These are phyloP conservation scores for Tetrahymena malaccensis DNA, from an alignment of 73 alveolate genomes.

Conservation along the genomic window DNA sequence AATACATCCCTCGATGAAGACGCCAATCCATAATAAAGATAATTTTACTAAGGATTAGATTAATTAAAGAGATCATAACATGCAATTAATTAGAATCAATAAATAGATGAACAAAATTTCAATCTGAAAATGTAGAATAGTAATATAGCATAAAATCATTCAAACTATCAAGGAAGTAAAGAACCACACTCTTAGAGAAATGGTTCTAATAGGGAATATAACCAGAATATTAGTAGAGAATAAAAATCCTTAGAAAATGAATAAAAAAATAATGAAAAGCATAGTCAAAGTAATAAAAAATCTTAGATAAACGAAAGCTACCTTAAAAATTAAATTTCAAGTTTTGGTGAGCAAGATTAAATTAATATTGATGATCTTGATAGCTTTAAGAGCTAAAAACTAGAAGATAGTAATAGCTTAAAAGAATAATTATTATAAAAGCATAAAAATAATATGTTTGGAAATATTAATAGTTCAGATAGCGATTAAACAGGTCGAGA, in stretches of 20 bases:
- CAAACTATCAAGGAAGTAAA: too few relatives aligned
- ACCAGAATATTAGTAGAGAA: too few relatives aligned
- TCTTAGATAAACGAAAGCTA: background rate
- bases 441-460: background rate
- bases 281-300: background rate
- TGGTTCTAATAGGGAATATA: too few relatives aligned
- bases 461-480: background rate
- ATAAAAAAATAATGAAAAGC: background rate
- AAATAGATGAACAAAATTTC: too few relatives aligned
- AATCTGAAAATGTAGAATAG: too few relatives aligned
- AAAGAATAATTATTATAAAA: background rate
- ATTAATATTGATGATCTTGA: background rate
- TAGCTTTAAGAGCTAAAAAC: background rate
- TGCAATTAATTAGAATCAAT: too few relatives aligned
- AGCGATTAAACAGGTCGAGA: background rate
- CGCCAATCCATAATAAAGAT: background rate
- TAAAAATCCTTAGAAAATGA: background rate
- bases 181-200: too few relatives aligned
- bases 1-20: background rate
- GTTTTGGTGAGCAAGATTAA: background rate
- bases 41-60: background rate
- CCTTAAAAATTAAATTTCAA: background rate
- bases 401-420: background rate
- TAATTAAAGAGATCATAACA: too few relatives aligned
- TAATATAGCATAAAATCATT: too few relatives aligned